Conservation (phyloP, 805 yeast species). For the Candida cerambycidarum region DNA sequence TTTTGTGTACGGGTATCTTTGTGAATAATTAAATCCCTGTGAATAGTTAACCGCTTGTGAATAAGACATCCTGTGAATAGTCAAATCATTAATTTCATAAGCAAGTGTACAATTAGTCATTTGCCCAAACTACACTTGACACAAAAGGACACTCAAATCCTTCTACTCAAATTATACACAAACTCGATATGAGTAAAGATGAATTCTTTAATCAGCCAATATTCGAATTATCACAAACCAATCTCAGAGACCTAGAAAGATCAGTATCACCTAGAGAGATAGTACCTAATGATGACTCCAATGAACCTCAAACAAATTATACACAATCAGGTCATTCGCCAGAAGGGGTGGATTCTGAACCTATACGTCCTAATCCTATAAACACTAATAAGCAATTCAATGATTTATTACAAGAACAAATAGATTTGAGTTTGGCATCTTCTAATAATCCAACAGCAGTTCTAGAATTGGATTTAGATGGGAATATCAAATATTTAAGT, state of each 20-base stretch:
- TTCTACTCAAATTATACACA: too few relatives aligned
- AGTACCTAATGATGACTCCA: constrained; percentile 9
- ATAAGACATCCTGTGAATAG: too few relatives aligned
- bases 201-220: constrained; percentile 18
- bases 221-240: constrained; percentile 19
- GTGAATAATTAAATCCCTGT: not conserved
- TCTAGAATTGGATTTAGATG: constrained; percentile 78
- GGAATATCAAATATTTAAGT: constrained; percentile 72
- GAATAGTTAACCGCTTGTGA: too few relatives aligned
- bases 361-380: constrained; percentile 1
- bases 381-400: constrained; percentile 7
- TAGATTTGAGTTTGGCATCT: constrained; percentile 63
- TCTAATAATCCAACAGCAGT: constrained; percentile 73
- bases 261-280: constrained; percentile 37
- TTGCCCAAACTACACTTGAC: too few relatives aligned
- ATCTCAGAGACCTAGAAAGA: constrained; percentile 23
- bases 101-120: too few relatives aligned
- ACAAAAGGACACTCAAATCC: too few relatives aligned
- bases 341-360: not conserved
- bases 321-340: not conserved
- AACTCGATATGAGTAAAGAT: constrained; percentile 9
- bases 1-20: not conserved
- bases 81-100: too few relatives aligned
- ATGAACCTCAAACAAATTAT: not conserved
- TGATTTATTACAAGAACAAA: constrained; percentile 38